A percentile compares a stretch with the other conserved stretches of the same genome.
Conservation (phyloP, 768 basidiomycete genomes). For the Leucosporidium yakuticum region DNA sequence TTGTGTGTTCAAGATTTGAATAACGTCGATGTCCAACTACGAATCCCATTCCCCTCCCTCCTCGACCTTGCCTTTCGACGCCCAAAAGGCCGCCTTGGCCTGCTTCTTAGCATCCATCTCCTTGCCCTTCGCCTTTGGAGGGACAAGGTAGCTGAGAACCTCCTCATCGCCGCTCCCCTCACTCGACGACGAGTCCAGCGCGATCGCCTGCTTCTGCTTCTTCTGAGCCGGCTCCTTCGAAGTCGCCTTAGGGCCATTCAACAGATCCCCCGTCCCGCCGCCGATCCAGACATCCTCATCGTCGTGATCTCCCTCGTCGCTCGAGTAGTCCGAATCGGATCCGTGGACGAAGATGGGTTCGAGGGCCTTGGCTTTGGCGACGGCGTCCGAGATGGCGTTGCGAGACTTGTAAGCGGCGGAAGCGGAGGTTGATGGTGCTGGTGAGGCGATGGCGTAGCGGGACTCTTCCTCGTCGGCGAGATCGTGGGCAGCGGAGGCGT, state of each 20-base stretch:
- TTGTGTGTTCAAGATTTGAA: no score
- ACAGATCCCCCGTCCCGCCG: conserved; percentile 4
- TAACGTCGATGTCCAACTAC: no score
- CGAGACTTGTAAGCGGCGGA: neutral
- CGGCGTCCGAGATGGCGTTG: conserved; percentile 1
- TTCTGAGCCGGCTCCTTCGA: neutral
- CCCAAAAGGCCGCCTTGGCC: conserved; percentile 19
- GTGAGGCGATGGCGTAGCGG: conserved; percentile 25
- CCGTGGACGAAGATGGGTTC: conserved; percentile 5
- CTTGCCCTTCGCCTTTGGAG: neutral
- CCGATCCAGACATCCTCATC: conserved; percentile 24
- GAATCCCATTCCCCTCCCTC: no score
- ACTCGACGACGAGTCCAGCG: conserved; percentile 1
- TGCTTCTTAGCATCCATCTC: conserved; percentile 10
- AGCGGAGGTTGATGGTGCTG: neutral
- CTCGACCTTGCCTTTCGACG: conserved; percentile 14
- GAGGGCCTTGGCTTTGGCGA: neutral
- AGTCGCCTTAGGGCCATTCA: neutral
- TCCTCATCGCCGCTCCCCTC: neutral
- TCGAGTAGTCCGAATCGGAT: neutral
- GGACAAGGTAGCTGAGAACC: neutral
- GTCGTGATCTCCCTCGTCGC: neutral
- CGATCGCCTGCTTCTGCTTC: neutral
- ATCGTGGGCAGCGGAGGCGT: neutral
- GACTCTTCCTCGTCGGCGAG: conserved; percentile 26